Base-by-base conservation (phyloP, 2,329 filamentous ascomycete species). In the Ophiostoma novo-ulmi region DNA sequence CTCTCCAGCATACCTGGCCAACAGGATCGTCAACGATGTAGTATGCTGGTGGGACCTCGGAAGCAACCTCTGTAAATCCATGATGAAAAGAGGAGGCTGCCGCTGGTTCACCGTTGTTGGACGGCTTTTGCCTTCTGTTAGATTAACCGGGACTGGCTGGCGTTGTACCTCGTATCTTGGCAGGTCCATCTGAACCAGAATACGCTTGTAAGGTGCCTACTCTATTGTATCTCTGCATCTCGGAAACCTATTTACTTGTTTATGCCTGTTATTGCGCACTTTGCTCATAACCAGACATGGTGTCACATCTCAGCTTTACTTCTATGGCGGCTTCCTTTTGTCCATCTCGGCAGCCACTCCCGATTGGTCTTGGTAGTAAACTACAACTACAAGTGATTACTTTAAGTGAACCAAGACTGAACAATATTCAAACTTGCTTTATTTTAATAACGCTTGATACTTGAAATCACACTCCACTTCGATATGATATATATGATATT, bases 1-100 rank as follows among this genome's bases (percentile, higher is more conserved):
- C 31, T 31, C 31, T 31, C 31, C 31, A 44, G 4, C 44, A n/a
- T 7, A 39, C 44, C n/a, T 31, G 31, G 31, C 31, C 17, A 8
- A n/a, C n/a, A 26, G 52, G 52, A 58, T 26, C n/a, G n/a, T 22
- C 52, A 26, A 5, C n/a, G 22, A 14, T 58, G 22, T 58, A 26
- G 52, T 58, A 58, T 26, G 22, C 22, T 22, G 22, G 52, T 58
- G 52, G 52, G 52, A 58, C 52, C 52, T 26, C 17, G 22, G 52
- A 58, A 58, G 52, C 52, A 22, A 58, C 2, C 3, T 26, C 11
- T 17, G n/a, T 22, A 58, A 58, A 31, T 58, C 8, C n/a, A 26
- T n/a, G 52, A 26, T 58, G n/a, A 26, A 58, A 58, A 13, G 52
- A 58, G 52, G 52, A 58, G 52, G 52, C 52, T 58, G n/a, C 52